Conservation (phyloP, 2,329 filamentous ascomycete genomes). For the Pseudogymnoascus destructans region DNA sequence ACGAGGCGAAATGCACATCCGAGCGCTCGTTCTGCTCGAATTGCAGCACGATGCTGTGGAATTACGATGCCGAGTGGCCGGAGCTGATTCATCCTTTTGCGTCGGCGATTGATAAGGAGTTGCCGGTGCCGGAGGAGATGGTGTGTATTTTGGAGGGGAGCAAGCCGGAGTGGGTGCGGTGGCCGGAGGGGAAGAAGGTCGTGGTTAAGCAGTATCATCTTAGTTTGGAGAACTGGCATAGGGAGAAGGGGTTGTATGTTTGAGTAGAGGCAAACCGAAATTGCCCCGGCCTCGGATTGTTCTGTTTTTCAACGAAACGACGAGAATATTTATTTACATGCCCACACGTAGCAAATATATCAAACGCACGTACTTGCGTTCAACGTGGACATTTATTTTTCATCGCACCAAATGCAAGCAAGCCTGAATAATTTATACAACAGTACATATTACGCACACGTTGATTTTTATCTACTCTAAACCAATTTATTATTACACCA, state of each 20-base stretch:
- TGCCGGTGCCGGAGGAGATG: constrained; percentile 34
- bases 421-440: background rate
- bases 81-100: constrained; percentile 37
- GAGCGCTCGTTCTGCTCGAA: constrained; percentile 35
- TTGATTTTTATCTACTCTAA: constrained; percentile 4
- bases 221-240: constrained; percentile 35
- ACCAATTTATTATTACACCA: constrained; percentile 1
- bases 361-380: background rate
- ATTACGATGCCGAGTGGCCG: constrained; percentile 35
- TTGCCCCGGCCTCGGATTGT: background rate
- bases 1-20: constrained; percentile 29
- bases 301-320: background rate
- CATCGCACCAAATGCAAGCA: background rate
- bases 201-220: constrained; percentile 30
- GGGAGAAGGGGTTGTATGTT: constrained; percentile 26
- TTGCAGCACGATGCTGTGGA: constrained; percentile 35
- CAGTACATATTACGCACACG: background rate
- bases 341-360: background rate
- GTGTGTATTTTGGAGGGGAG: constrained; percentile 32
- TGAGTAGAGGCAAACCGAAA: constrained; percentile 8
- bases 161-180: constrained; percentile 34
- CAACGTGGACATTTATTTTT: background rate
- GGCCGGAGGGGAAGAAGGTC: constrained; percentile 34
- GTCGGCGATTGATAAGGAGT: constrained; percentile 34
- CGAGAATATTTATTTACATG: background rate